These are phyloP conservation scores for Termitomyces sp. DNA, from an alignment of 768 basidiomycete species.

Conservation along the genomic window DNA sequence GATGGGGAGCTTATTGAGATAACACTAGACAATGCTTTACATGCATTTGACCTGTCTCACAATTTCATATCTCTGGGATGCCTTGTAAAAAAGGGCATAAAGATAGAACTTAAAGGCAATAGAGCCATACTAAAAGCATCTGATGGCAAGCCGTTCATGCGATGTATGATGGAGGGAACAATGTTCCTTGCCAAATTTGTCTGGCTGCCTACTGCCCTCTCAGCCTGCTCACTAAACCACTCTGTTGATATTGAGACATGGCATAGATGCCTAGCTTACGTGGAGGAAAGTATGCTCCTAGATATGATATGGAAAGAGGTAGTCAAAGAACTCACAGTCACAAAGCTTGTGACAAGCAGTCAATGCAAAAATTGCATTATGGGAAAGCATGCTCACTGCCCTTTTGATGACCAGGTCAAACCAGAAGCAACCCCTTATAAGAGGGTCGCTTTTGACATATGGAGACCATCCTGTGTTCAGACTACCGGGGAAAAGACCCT, in stretches of 20 bases:
- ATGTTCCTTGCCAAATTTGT: background rate
- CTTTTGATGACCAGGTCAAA: too few species aligned
- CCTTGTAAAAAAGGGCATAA: background rate
- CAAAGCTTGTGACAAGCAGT: too few species aligned
- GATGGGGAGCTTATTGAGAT: background rate
- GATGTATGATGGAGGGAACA: background rate
- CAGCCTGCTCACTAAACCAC: background rate
- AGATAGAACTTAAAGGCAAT: background rate
- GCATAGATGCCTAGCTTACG: background rate
- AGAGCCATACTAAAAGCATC: background rate
- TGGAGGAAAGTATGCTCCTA: background rate
- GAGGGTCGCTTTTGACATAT: too few species aligned
- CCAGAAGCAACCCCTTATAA: too few species aligned
- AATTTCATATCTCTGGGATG: background rate
- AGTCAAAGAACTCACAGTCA: too few species aligned
- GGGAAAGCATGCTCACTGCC: too few species aligned
- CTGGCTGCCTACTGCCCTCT: background rate
- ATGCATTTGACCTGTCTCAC: background rate
- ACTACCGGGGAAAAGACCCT: background rate
- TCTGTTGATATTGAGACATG: background rate
- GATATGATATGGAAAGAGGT: background rate
- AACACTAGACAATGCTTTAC: background rate
- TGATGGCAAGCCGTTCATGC: background rate
- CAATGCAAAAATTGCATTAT: too few species aligned
- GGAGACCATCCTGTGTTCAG: background rate